These are phyloP conservation scores for Boletus subparvulus DNA, from an alignment of 768 basidiomycete species.

Conservation along the genomic window DNA sequence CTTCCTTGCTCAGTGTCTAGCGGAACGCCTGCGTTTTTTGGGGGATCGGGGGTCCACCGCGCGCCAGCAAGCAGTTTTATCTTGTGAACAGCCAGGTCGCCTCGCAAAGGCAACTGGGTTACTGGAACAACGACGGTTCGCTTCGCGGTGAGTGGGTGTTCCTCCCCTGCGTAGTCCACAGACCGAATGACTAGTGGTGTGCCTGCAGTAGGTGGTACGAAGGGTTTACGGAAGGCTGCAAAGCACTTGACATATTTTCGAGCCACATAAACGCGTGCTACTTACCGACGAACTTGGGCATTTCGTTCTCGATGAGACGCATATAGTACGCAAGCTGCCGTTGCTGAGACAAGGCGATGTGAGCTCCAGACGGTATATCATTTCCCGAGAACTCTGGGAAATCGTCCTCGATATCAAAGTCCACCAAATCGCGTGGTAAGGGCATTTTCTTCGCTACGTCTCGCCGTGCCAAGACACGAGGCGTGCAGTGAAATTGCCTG, in stretches of 20 bases:
- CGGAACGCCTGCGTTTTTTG: constrained; percentile 61
- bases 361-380: constrained; percentile 69
- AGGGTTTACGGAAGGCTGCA: constrained; percentile 79
- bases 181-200: constrained; percentile 71
- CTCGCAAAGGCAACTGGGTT: constrained; percentile 63
- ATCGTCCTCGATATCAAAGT: constrained; percentile 39
- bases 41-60: constrained; percentile 78
- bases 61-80: constrained; percentile 87
- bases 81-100: constrained; percentile 71
- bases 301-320: constrained; percentile 84
- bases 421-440: constrained; percentile 39
- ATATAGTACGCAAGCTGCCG: constrained; percentile 74
- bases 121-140: constrained; percentile 75
- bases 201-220: constrained; percentile 58
- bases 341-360: constrained; percentile 71
- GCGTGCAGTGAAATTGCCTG: constrained; percentile 29
- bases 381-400: constrained; percentile 37
- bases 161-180: constrained; percentile 74
- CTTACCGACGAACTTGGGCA: constrained; percentile 82
- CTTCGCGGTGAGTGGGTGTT: constrained; percentile 70
- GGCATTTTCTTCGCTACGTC: constrained; percentile 28
- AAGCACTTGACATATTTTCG: constrained; percentile 4
- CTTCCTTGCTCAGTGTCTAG: constrained; percentile 42
- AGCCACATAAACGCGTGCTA: constrained; percentile 8
- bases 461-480: constrained; percentile 15